Base-by-base conservation (phyloP, 2,329 filamentous ascomycete genomes). In the Alternaria rosae region DNA sequence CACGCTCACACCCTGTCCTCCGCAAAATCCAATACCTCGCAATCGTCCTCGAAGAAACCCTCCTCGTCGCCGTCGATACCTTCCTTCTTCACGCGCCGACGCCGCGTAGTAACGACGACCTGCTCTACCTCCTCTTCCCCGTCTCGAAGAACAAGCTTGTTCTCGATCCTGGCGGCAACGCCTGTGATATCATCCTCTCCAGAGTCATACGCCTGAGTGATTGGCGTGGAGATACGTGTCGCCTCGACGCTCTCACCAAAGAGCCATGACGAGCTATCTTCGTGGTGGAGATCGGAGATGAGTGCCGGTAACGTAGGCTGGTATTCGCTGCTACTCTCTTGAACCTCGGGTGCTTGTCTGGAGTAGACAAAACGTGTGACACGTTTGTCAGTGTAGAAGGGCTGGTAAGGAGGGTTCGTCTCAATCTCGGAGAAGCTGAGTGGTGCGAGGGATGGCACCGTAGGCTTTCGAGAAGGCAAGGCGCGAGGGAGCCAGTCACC, bases 341-440 rank as follows among this genome's bases (percentile, higher is more conserved):
- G 68, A 8, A 66, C 45, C 6, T 73, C 69, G 10, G 44, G 12
- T 5, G 62, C 35, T 8, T 65, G 62, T 80, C 51, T 85, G 4
- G 79, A 77, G 74, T 90, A 92, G 43, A 93, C 86, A 68, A 89
- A 91, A 26, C 97, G 83, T n/a, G 86, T 88, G 45, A 98, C 92
- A 4, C 94, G 88, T 57, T 89, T 87, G 74, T 98, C 94, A 0
- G 94, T 95, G 77, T 98, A 94, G 82, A 98, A 97, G 1, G 95
- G 94, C 73, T 97, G 94, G 72, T 97, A 98, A 3, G 94, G 93
- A 5, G 94, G 92, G 74, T 94, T 97, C 2, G 94, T 97, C 76
- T 99, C 95, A 67, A 97, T 96, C 82, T 97, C 94, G 6, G 92
- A 93, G 87, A 94, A 76, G 82, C 76, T 78, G 21, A 79, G 63